These are phyloP conservation scores for Potentilla sterilis DNA, from an alignment of 306 rosid genomes.

Conservation along the genomic window DNA sequence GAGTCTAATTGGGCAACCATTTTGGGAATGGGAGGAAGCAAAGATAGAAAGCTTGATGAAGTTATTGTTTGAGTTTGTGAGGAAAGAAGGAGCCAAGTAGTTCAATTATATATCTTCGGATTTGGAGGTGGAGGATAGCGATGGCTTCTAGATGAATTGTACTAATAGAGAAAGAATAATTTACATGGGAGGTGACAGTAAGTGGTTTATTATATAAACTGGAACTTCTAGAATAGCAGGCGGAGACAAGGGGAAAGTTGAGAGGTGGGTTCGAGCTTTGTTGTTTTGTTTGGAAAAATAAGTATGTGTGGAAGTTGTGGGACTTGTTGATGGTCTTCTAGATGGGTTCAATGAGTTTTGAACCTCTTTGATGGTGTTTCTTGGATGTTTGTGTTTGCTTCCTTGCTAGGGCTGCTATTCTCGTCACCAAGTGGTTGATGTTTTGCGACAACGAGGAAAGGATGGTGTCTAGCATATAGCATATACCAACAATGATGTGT, in stretches of 20 bases:
- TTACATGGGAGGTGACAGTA: not conserved
- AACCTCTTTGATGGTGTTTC: not conserved
- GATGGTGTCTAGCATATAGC: not conserved
- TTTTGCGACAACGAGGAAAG: not conserved
- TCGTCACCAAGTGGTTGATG: conserved; percentile 33
- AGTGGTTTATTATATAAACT: not conserved
- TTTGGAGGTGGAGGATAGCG: conserved; percentile 21
- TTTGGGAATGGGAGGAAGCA: not conserved
- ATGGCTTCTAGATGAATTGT: conserved; percentile 55
- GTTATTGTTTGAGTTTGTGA: not conserved
- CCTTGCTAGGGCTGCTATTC: conserved; percentile 20
- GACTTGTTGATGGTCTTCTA: conserved; percentile 17
- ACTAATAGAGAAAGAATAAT: not conserved
- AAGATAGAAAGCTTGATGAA: conserved; percentile 4
- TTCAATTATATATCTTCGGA: conserved; percentile 13
- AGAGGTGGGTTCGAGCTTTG: not conserved
- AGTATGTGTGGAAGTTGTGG: not conserved
- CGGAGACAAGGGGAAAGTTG: not conserved
- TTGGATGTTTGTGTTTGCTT: conserved; percentile 13
- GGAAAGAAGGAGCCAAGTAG: not conserved
- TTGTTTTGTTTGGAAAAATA: not conserved
- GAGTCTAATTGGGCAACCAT: conserved; percentile 36
- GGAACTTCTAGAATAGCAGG: conserved; percentile 64
- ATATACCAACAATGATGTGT: not conserved
- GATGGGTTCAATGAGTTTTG: conserved; percentile 10